Conservation (phyloP, 2,329 filamentous ascomycete genomes). For the Alternaria sp. region DNA sequence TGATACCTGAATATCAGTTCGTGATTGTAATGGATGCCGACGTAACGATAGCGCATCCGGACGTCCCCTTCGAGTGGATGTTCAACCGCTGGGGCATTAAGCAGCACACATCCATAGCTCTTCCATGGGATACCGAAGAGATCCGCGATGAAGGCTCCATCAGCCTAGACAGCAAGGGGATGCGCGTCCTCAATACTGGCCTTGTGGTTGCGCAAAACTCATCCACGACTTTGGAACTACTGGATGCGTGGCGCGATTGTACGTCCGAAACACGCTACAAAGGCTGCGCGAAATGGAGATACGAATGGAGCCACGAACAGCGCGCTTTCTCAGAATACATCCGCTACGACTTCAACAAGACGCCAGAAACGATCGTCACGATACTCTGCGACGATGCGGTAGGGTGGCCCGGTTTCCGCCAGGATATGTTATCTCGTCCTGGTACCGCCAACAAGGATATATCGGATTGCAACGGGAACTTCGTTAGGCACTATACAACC, state of each 20-base stretch:
- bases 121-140: slow-evolving; percentile 47
- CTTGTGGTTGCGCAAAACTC: slow-evolving; percentile 49
- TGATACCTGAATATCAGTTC: slow-evolving; percentile 51
- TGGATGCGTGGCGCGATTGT: slow-evolving; percentile 42
- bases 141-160: slow-evolving; percentile 8
- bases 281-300: slow-evolving; percentile 38
- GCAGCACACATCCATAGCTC: slow-evolving; percentile 49
- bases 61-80: slow-evolving; percentile 58
- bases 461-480: slow-evolving; percentile 36
- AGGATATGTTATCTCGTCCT: slow-evolving; percentile 14
- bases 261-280: slow-evolving; percentile 33
- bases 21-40: slow-evolving; percentile 57
- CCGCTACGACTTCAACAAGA: slow-evolving; percentile 40
- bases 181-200: slow-evolving; percentile 49
- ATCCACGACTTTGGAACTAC: slow-evolving; percentile 29
- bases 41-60: slow-evolving; percentile 50
- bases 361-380: slow-evolving; percentile 31
- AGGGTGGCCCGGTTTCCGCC: slow-evolving; percentile 37
- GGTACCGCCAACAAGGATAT: slow-evolving; percentile 5
- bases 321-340: slow-evolving; percentile 44
- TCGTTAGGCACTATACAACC: slow-evolving; percentile 38
- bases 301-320: slow-evolving; percentile 42
- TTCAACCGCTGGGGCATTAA: slow-evolving; percentile 57
- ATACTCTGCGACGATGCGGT: slow-evolving; percentile 47
- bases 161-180: slow-evolving; percentile 47